A percentile compares a stretch with the other conserved stretches of the same genome.
phyloP scores from a whole-genome alignment of 257 asterid species.

The Salvia splendens region DNA sequence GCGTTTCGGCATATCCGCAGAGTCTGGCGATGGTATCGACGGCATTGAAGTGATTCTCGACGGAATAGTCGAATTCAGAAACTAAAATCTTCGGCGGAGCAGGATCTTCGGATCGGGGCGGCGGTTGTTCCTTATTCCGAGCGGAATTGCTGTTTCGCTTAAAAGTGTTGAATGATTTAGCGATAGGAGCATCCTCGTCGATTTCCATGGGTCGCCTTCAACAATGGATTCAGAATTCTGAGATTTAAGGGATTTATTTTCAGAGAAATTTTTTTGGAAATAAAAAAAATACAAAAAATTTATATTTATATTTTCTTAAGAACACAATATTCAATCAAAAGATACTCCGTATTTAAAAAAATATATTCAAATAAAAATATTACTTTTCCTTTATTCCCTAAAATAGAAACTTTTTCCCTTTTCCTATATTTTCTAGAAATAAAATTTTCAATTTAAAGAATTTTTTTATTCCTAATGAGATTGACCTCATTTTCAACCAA shows the following conservation, averaged over 20 bases:
- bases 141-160: slow-evolving; percentile 26
- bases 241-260: not conserved
- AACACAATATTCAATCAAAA: too few relatives aligned
- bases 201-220: slow-evolving; percentile 27
- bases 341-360: too few relatives aligned
- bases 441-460: too few relatives aligned
- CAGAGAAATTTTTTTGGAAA: too few relatives aligned
- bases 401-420: too few relatives aligned
- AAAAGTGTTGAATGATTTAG: slow-evolving; percentile 25
- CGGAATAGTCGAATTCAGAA: slow-evolving; percentile 68
- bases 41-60: slow-evolving; percentile 68
- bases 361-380: too few relatives aligned
- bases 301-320: too few relatives aligned
- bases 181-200: slow-evolving; percentile 37
- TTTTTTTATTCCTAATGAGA: too few relatives aligned
- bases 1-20: slow-evolving; percentile 46
- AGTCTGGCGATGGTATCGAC: slow-evolving; percentile 53
- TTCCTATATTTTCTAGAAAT: too few relatives aligned
- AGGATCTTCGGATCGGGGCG: slow-evolving; percentile 1
- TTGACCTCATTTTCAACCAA: too few relatives aligned
- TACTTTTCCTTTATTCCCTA: too few relatives aligned
- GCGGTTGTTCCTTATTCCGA: slow-evolving; percentile 23
- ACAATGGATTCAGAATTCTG: slow-evolving; percentile 31
- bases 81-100: slow-evolving; percentile 39
- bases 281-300: too few relatives aligned